Base-by-base conservation (phyloP, 768 basidiomycete genomes). In the Russula sp. region DNA sequence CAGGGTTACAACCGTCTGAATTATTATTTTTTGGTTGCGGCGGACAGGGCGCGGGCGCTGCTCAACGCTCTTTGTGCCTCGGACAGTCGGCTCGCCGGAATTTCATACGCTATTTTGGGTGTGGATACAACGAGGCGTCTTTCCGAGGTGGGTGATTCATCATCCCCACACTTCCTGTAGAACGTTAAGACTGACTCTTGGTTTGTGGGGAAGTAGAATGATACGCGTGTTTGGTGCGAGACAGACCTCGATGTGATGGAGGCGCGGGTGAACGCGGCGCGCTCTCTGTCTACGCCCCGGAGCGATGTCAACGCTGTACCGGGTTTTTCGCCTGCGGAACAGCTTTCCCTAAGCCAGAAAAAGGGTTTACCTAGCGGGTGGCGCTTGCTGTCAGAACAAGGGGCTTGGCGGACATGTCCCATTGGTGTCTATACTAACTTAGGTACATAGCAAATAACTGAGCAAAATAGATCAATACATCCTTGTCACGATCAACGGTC, bases 361-460 rank as follows among this genome's bases (percentile, higher is more conserved):
- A 36, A 38, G 3, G 57, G 61, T 26, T 53, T 76, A 8, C 72
- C 75, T 1, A 64, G 69, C 9, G 89, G 88, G 24, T 91, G 90
- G 88, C 77, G 76, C 56, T 60, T 78, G 48, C 74, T 86, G 14
- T 75, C 78, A 32, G 72, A 72, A 24, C 73, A 67, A 20, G 75
- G 75, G 18, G 73, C 73, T 42, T 90, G 90, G 90, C 79, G 76
- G 66, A 79, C 85, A 2, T 86, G 83, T 70, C 89, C 90, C 6
- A 86, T 92, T 51, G 90, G 90, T 10, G 78, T 88, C 56, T 81
- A 77, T 81, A 77, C n/a, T n/a, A n/a, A n/a, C 64, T 68, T 72
- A 13, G 36, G 50, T 52, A 36, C 13, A 34, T 36, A 66, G 69
- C 68, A 30, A 49, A 56, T 56, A 61, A 34, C 34, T 11, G 13